phyloP scores from a whole-genome alignment of 1,284 basidiomycete genomes.

The Ustilago loliicola region DNA sequence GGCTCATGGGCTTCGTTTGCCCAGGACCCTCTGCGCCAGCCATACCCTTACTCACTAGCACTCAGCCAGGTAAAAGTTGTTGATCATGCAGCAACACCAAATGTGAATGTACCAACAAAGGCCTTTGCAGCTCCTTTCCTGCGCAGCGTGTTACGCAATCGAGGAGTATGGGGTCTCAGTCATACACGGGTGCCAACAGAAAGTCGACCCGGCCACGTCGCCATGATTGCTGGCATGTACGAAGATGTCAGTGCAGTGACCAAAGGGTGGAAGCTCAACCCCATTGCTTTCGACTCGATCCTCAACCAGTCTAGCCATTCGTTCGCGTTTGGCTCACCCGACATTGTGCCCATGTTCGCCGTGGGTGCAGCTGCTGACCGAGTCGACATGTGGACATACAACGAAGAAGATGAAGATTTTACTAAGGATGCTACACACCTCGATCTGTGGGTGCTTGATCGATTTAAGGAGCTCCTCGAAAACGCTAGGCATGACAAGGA shows the following conservation, averaged over 20 bases:
- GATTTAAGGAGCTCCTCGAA: slow-evolving; percentile 74
- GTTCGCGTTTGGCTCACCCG: slow-evolving; percentile 88
- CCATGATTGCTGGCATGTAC: slow-evolving; percentile 91
- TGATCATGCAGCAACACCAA: neutral
- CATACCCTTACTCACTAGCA: slow-evolving; percentile 32
- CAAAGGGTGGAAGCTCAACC: slow-evolving; percentile 90
- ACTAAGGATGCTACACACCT: slow-evolving; percentile 79
- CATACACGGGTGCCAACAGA: slow-evolving; percentile 91
- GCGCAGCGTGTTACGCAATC: slow-evolving; percentile 76
- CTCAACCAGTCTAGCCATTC: slow-evolving; percentile 85
- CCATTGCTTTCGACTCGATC: slow-evolving; percentile 88
- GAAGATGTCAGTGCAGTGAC: slow-evolving; percentile 92
- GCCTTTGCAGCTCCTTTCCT: slow-evolving; percentile 79
- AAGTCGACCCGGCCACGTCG: slow-evolving; percentile 86
- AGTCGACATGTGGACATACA: slow-evolving; percentile 82
- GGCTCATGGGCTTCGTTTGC: slow-evolving; percentile 38
- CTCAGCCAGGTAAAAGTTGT: slow-evolving; percentile 1
- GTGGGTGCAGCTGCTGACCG: slow-evolving; percentile 78
- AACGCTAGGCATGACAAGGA: slow-evolving; percentile 59
- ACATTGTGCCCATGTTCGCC: slow-evolving; percentile 90
- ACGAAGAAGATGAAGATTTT: slow-evolving; percentile 78
- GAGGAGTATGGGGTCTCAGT: slow-evolving; percentile 84
- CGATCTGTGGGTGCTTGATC: slow-evolving; percentile 84
- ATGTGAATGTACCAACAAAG: slow-evolving; percentile 1
- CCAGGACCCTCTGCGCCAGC: slow-evolving; percentile 25